Percentiles rank a stretch among this genome's conserved stretches.
phyloP scores from a whole-genome alignment of 129 eudicot species.

The Flaveria ramosissima region DNA sequence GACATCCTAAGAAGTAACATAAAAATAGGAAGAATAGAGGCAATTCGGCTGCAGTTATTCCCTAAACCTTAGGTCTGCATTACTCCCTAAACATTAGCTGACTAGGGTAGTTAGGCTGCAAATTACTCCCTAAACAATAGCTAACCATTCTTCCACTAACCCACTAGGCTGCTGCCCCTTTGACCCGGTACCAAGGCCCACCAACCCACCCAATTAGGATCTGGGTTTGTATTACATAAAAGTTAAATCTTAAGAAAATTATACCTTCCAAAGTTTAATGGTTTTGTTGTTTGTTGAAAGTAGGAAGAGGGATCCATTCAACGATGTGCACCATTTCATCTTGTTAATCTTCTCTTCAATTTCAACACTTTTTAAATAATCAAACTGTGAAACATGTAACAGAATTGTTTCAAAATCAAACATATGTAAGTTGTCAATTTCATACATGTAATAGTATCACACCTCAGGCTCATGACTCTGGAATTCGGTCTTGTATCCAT shows the following conservation, averaged over 20 bases:
- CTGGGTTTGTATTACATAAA: too few relatives aligned
- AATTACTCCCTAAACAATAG: too few relatives aligned
- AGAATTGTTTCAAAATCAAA: slow-evolving; percentile 13
- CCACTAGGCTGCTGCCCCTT: too few relatives aligned
- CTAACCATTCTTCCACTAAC: too few relatives aligned
- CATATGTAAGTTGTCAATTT: slow-evolving; percentile 6
- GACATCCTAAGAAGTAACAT: too few relatives aligned
- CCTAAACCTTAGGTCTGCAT: too few relatives aligned
- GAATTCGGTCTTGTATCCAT: slow-evolving; percentile 77
- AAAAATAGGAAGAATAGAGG: too few relatives aligned
- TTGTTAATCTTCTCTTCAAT: slow-evolving; percentile 85
- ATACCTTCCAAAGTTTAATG: slow-evolving; percentile 88
- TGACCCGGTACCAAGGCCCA: too few relatives aligned
- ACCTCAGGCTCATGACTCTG: slow-evolving; percentile 98
- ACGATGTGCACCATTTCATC: slow-evolving; percentile 67
- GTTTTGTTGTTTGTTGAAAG: slow-evolving; percentile 91
- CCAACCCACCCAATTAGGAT: too few relatives aligned
- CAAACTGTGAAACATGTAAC: slow-evolving; percentile 55
- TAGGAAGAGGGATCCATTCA: slow-evolving; percentile 62
- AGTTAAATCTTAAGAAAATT: slow-evolving; percentile 22
- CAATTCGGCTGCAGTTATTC: too few relatives aligned
- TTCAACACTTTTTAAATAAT: slow-evolving; percentile 79
- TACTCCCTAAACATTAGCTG: too few relatives aligned
- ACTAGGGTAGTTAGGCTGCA: too few relatives aligned
- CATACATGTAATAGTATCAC: background rate